Evolutionary conservation across 2,329 filamentous ascomycete genomes (phyloP), one percentile per base, ranked within the genome.

Genomic region (Teratosphaeria epicoccoides): DNA sequence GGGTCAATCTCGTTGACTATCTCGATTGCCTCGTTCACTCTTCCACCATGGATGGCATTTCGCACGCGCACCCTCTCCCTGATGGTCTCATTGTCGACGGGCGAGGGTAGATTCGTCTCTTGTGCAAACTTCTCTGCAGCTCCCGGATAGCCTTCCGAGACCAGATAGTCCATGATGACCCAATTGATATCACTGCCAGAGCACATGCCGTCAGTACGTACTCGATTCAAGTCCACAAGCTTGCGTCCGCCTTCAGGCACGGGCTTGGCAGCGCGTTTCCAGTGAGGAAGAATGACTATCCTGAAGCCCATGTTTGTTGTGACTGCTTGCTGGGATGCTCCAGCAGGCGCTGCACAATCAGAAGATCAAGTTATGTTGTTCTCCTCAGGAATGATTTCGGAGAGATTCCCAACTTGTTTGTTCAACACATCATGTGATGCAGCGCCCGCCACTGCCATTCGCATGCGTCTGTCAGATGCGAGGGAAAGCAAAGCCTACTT

Each of bases 401-500:
- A 98, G 94, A 98, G 93, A 98, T 98, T 98, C 93, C 93, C 93
- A 98, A 82, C 80, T 95, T 94, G 84, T 87, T 84, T 40, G 78
- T 74, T 74, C n/a, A 73, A 78, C 76, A 67, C 80, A 87, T 94
- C 90, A 95, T 95, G 77, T 82, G 76, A 63, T 52, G 51, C 26
- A 74, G 65, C 63, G 64, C 68, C 24, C 14, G 12, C 24, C 46
- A 7, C n/a, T 23, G 22, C 44, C 23, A 3, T 23, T 61, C 64
- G 12, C 33, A 37, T 46, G 29, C 20, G 14, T 44, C 23, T 9
- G 14, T 7, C 12, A 22, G 40, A 24, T n/a, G 64, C 63, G 59
- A 63, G 56, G 46, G 50, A 26, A 48, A 37, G 37, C 14, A 50
- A n/a, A 24, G 47, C 11, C 7, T 6, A 48, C 61, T 44, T 59